A percentile compares a stretch with the other conserved stretches of the same genome.
phyloP scores from a whole-genome alignment of 2,329 filamentous ascomycete species.

The Neonectria neomacrospora region DNA sequence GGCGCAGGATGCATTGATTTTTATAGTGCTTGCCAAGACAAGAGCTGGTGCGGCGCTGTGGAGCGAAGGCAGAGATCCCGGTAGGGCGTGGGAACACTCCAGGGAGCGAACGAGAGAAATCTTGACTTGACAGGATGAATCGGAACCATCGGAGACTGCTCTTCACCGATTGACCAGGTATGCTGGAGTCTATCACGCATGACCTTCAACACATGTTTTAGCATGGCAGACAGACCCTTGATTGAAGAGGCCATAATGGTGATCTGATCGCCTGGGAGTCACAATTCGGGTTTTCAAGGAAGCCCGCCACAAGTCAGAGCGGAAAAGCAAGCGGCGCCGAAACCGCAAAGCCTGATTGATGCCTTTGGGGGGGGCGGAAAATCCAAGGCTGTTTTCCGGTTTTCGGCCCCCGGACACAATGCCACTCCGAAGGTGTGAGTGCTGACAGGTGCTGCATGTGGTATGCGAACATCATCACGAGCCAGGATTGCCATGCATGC shows the following conservation, averaged over 20 bases:
- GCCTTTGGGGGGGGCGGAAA: not conserved
- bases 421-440: not conserved
- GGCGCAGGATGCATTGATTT: not conserved
- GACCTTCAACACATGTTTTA: not conserved
- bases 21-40: not conserved
- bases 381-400: not conserved
- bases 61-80: not conserved
- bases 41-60: not conserved
- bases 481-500: not conserved
- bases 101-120: not conserved
- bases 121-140: not conserved
- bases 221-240: not conserved
- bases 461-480: conserved; percentile 2
- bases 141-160: not conserved
- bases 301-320: not conserved
- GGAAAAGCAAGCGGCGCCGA: not conserved
- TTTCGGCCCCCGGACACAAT: conserved; percentile 1
- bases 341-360: not conserved
- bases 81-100: not conserved
- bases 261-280: not conserved
- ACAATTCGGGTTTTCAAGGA: not conserved
- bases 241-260: not conserved
- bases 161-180: too few species aligned
- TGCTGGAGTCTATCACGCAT: not conserved
- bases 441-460: not conserved